Evolutionary conservation across 345 rosid species (phyloP).

Genomic region (Luvunga scandens): DNA sequence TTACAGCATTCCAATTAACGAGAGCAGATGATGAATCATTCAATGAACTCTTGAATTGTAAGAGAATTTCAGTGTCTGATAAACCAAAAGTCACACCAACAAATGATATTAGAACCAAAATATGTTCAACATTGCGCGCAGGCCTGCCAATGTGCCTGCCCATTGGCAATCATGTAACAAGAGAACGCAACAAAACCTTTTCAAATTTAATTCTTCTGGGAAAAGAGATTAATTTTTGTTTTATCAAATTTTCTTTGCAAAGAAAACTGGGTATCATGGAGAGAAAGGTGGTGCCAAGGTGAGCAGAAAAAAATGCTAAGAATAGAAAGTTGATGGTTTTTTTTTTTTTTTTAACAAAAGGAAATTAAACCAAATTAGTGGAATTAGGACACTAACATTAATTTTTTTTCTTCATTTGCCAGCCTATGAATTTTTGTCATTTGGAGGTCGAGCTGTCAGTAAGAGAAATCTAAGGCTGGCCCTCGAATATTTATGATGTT

Average conservation of each 20-base stretch:
- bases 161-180: conserved; percentile 38
- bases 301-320: conserved; percentile 27
- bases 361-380: not conserved
- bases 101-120: conserved; percentile 19
- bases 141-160: conserved; percentile 38
- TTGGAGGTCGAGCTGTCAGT: conserved; percentile 6
- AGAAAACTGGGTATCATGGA: conserved; percentile 15
- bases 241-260: not conserved
- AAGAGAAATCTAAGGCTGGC: conserved; percentile 22
- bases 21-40: conserved; percentile 21
- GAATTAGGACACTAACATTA: not conserved
- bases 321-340: conserved; percentile 28
- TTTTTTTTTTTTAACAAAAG: not conserved
- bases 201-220: conserved; percentile 5
- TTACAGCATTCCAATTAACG: conserved; percentile 39
- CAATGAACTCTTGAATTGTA: not conserved
- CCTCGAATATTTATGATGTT: conserved; percentile 10
- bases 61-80: conserved; percentile 34
- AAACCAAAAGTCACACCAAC: conserved; percentile 17
- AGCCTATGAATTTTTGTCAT: not conserved
- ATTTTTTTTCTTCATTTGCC: not conserved
- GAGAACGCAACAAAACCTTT: not conserved
- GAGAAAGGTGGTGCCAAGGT: conserved; percentile 3
- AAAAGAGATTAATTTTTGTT: not conserved
- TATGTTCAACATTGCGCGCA: conserved; percentile 29